phyloP scores from a whole-genome alignment of 1,139 yeast species.

The Meyerozyma elateridarum region DNA sequence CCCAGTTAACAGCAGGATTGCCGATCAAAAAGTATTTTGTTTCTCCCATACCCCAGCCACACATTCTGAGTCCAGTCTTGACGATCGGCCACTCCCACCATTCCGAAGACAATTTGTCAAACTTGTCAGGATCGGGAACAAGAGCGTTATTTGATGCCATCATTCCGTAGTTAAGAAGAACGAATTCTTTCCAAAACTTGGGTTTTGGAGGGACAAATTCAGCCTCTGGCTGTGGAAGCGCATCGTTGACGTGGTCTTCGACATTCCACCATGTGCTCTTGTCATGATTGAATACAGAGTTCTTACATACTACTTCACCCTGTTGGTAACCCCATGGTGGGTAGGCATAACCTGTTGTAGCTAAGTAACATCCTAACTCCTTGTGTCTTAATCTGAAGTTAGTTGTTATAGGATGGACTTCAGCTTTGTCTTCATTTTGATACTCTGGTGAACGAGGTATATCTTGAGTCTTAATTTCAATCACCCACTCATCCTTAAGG shows the following conservation, averaged over 20 bases:
- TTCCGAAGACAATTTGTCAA: constrained; percentile 57
- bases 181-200: constrained; percentile 64
- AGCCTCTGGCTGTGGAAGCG: constrained; percentile 31
- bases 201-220: constrained; percentile 62
- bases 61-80: constrained; percentile 62
- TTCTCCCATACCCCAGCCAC: constrained; percentile 51
- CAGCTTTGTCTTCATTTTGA: constrained; percentile 34
- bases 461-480: constrained; percentile 59
- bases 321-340: constrained; percentile 83
- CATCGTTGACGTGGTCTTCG: constrained; percentile 57
- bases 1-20: constrained; percentile 65
- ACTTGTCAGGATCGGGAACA: constrained; percentile 67
- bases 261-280: constrained; percentile 80
- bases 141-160: constrained; percentile 74
- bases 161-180: constrained; percentile 71
- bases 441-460: constrained; percentile 46
- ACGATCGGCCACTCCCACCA: constrained; percentile 86
- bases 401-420: constrained; percentile 66
- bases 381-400: constrained; percentile 61
- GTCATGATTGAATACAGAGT: constrained; percentile 45
- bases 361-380: constrained; percentile 64
- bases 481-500: constrained; percentile 64
- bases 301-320: constrained; percentile 72
- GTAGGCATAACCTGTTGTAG: constrained; percentile 65
- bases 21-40: constrained; percentile 60